These are phyloP conservation scores for Parachaetomium inaequale DNA, from an alignment of 495 filamentous ascomycete genomes.

Conservation along the genomic window DNA sequence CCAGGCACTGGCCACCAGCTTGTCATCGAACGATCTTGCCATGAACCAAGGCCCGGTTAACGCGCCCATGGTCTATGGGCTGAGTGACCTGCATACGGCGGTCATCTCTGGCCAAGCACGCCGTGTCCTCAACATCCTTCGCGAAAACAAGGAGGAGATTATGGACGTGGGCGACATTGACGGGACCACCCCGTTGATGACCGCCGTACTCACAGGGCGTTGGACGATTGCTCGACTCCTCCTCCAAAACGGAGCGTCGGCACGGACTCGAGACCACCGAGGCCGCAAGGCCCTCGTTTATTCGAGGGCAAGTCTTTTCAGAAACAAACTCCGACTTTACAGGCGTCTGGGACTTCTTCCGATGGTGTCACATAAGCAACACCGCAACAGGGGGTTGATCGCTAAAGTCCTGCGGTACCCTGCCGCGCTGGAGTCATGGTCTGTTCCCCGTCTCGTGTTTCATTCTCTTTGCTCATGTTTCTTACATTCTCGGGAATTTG, in stretches of 20 bases:
- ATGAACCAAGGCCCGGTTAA: background rate
- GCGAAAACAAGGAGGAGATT: background rate
- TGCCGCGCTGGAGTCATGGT: slow-evolving; percentile 14
- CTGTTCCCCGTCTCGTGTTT: background rate
- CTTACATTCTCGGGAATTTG: background rate
- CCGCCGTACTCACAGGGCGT: slow-evolving; percentile 9
- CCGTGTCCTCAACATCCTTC: background rate
- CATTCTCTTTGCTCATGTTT: background rate
- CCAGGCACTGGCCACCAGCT: background rate
- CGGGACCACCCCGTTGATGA: slow-evolving; percentile 13
- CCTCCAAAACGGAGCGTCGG: background rate
- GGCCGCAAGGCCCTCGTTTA: background rate
- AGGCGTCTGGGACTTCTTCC: slow-evolving; percentile 1
- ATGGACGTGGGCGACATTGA: slow-evolving; percentile 1
- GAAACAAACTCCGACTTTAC: background rate
- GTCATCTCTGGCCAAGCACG: background rate
- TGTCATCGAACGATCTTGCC: background rate
- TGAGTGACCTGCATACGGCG: slow-evolving; percentile 9
- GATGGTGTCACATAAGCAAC: background rate
- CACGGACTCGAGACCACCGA: background rate
- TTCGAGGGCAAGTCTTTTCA: background rate
- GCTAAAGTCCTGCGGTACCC: slow-evolving; percentile 4
- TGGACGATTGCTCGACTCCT: slow-evolving; percentile 1
- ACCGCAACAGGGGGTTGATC: background rate
- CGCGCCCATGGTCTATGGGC: background rate